Percentiles rank a stretch among this genome's conserved stretches.
phyloP scores from a whole-genome alignment of 306 rosid genomes.

The Pyrus betulifolia region DNA sequence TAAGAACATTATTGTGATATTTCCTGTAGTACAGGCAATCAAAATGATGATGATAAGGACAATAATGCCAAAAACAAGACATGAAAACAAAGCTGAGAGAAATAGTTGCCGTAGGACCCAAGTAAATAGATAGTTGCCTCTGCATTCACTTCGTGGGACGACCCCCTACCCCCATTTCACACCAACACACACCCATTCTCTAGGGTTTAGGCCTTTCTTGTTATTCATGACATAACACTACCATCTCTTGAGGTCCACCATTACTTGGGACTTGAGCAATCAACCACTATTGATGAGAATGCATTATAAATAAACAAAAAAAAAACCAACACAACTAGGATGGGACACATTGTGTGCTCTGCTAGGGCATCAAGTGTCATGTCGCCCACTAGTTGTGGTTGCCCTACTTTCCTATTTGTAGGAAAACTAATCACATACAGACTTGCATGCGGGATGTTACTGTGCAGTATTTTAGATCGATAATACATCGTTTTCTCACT shows the following conservation, averaged over 20 bases:
- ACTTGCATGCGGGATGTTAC: not conserved
- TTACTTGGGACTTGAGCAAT: slow-evolving; percentile 6
- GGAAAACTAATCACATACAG: not conserved
- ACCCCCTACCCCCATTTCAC: not conserved
- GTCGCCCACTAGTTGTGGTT: not conserved
- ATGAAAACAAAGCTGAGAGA: not conserved
- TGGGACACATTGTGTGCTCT: not conserved
- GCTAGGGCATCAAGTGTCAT: not conserved
- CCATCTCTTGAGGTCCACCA: slow-evolving; percentile 31
- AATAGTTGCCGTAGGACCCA: slow-evolving; percentile 6
- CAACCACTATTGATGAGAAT: slow-evolving; percentile 11
- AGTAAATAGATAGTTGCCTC: slow-evolving; percentile 14
- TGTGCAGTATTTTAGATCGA: not conserved
- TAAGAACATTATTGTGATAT: not conserved
- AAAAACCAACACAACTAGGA: not conserved
- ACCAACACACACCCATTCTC: slow-evolving; percentile 6
- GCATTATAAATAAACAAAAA: slow-evolving; percentile 5
- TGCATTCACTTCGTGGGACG: slow-evolving; percentile 5
- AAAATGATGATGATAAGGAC: no score
- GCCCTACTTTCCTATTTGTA: not conserved
- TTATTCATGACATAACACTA: slow-evolving; percentile 7
- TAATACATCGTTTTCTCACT: no score
- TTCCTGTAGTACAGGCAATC: not conserved
- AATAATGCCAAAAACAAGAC: not conserved
- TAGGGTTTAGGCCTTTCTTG: not conserved